A percentile compares a stretch with the other conserved stretches of the same genome.
Conservation (phyloP, 176 grass and related monocot species). For the Raddia guianensis region DNA sequence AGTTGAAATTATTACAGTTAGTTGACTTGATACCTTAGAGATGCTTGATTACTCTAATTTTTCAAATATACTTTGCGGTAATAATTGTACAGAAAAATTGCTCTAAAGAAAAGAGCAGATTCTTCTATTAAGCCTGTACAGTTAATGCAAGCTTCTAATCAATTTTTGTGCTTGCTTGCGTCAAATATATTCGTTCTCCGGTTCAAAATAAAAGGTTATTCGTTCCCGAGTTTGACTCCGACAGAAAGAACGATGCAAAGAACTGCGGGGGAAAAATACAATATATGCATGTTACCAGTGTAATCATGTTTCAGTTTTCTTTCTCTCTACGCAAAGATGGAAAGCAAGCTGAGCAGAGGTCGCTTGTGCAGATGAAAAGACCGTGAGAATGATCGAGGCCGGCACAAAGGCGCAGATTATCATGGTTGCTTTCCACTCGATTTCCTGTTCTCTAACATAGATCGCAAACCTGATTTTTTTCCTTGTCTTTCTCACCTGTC, state of each 20-base stretch:
- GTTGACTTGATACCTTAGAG: too few species aligned
- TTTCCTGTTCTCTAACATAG: constrained; percentile 1
- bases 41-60: too few species aligned
- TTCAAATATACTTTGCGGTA: too few species aligned
- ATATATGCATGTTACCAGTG: neutral
- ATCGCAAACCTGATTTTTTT: neutral
- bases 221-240: neutral
- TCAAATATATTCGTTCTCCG: neutral
- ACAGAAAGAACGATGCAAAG: neutral
- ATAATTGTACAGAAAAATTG: too few species aligned
- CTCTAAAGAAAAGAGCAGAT: too few species aligned
- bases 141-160: neutral
- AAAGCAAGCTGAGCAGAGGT: neutral
- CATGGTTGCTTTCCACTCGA: constrained; percentile 29
- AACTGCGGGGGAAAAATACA: neutral
- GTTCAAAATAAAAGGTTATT: neutral
- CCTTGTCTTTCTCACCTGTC: neutral
- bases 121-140: neutral
- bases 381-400: neutral
- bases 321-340: constrained; percentile 43
- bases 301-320: constrained; percentile 48
- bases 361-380: constrained; percentile 35
- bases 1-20: too few species aligned
- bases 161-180: neutral
- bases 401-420: constrained; percentile 10